Base-by-base conservation (phyloP, 495 filamentous ascomycete species). In the Penicillium taxi region DNA sequence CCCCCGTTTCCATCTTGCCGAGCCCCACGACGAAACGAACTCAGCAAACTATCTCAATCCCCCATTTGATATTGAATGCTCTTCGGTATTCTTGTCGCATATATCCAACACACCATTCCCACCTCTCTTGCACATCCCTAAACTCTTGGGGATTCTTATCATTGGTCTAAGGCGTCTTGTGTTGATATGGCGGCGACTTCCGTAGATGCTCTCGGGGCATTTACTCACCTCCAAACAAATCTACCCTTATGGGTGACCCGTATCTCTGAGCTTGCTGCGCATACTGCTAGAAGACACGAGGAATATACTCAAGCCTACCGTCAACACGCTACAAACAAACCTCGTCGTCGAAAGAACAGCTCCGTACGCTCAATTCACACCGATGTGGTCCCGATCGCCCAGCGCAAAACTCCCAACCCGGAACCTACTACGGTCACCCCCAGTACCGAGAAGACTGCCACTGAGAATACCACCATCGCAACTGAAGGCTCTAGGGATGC, bases 281-380 rank as follows among this genome's bases (percentile, higher is more conserved):
- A 86, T 47, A 79, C 88, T 23, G 71, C 77, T 23, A 66, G 72
- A 41, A 82, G 79, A 58, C 80, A 86, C 55, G 56, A 70, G 26
- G 82, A 86, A 57, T 78, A 86, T 44, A 47, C 58, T 9, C 60
- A 63, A 30, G 65, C 64, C 5, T 69, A 57, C 47, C 57, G 57
- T 22, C 55, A 44, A 31, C 62, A 53, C 17, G 17, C 53, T 6
- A 36, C 37, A 13, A 35, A 39, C 17, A 58, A 45, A 32, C 35
- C 47, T 6, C 62, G 63, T 19, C 59, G 54, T 15, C 58, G 56
- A 17, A 59, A 58, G 37, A 63, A 65, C 34, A 67, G 62, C 55
- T 67, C 69, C n/a, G 55, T 58, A 17, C 67, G 66, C 29, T 76
- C 73, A 32, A 60, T 77, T 23, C 63, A 63, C 21, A 62, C 64